phyloP scores from a whole-genome alignment of 176 grass and related monocot genomes.

The Triticum dicoccoides region DNA sequence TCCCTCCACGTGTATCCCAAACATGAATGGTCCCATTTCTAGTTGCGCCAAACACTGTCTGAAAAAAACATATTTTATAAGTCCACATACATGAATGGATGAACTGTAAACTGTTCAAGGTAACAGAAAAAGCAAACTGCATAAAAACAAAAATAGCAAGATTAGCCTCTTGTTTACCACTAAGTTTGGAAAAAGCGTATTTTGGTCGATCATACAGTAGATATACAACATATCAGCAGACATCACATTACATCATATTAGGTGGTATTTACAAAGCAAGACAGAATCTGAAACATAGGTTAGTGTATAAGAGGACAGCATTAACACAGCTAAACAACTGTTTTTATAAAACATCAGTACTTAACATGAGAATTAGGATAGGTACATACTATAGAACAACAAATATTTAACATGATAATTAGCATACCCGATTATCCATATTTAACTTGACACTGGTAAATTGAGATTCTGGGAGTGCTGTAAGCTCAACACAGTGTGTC shows the following conservation, averaged over 20 bases:
- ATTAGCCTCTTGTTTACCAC: neutral
- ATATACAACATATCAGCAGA: constrained; percentile 2
- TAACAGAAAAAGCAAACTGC: neutral
- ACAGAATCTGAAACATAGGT: neutral
- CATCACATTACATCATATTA: neutral
- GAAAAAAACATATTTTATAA: constrained; percentile 27
- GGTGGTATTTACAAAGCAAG: neutral
- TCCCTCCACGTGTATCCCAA: constrained; percentile 91
- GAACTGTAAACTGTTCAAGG: neutral
- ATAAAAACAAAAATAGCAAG: neutral
- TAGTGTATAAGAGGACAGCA: neutral
- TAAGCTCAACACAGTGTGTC: constrained; percentile 67
- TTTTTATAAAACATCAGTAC: neutral
- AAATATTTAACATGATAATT: constrained; percentile 2
- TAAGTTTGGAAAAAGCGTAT: neutral
- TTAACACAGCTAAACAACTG: neutral
- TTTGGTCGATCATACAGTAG: neutral
- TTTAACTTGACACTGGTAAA: constrained; percentile 73
- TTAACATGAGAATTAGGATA: constrained; percentile 2
- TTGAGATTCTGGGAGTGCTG: constrained; percentile 56
- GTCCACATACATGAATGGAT: neutral
- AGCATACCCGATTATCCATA: constrained; percentile 64
- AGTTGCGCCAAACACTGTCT: constrained; percentile 78
- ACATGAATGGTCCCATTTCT: constrained; percentile 70
- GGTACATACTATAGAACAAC: neutral